phyloP scores from a whole-genome alignment of 2,329 filamentous ascomycete species.

The Paraphaeosphaeria minitans region DNA sequence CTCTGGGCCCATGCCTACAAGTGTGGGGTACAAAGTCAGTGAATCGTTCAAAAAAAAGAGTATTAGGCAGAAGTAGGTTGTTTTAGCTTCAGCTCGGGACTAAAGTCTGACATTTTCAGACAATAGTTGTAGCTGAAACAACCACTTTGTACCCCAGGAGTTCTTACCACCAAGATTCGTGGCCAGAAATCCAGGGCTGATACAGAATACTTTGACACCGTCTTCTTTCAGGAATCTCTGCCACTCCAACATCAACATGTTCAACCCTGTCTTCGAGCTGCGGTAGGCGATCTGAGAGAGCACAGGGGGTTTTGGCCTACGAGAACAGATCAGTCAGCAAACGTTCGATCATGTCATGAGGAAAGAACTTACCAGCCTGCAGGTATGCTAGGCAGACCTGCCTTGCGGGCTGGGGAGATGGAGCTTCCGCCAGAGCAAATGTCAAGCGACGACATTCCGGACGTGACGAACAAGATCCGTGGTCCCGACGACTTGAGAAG shows the following conservation, averaged over 20 bases:
- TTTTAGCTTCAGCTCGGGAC: too few species aligned
- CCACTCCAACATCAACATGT: constrained; percentile 59
- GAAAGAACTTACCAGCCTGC: not conserved
- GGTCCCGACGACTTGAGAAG: constrained; percentile 44
- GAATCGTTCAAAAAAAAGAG: too few species aligned
- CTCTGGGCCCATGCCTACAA: constrained; percentile 29
- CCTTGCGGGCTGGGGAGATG: constrained; percentile 28
- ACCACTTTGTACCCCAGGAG: too few species aligned
- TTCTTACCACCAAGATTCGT: constrained; percentile 47
- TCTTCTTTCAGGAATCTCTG: constrained; percentile 50
- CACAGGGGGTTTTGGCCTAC: constrained; percentile 15
- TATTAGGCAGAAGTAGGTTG: too few species aligned
- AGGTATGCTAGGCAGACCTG: constrained; percentile 28
- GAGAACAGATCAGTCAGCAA: constrained; percentile 2
- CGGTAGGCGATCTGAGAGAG: constrained; percentile 43
- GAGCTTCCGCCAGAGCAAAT: constrained; percentile 31
- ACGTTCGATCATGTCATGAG: not conserved
- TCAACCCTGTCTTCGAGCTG: constrained; percentile 53
- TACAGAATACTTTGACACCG: constrained; percentile 53
- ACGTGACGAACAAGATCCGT: constrained; percentile 48
- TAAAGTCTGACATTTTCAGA: too few species aligned
- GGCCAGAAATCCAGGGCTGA: constrained; percentile 55
- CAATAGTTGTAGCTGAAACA: too few species aligned
- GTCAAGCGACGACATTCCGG: constrained; percentile 48
- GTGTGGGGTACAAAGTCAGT: too few species aligned